These are phyloP conservation scores for Hebeloma cylindrosporum DNA, from an alignment of 768 basidiomycete species.

Conservation along the genomic window DNA sequence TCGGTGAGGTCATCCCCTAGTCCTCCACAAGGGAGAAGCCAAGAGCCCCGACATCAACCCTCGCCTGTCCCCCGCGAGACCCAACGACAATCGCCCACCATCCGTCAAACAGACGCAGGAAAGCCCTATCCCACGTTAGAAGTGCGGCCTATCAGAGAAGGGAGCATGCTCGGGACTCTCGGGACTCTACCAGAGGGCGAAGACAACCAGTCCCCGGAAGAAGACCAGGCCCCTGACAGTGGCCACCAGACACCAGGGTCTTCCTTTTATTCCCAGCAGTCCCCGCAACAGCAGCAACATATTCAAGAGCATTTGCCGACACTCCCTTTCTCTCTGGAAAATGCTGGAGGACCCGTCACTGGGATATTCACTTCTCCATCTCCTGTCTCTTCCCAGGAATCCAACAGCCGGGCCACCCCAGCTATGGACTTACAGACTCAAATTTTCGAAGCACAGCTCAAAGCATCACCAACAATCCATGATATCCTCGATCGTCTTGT, in stretches of 20 bases:
- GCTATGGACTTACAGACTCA: slow-evolving; percentile 46
- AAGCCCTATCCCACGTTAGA: slow-evolving; percentile 42
- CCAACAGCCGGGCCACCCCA: slow-evolving; percentile 61
- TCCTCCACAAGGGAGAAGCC: slow-evolving; percentile 44
- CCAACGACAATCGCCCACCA: slow-evolving; percentile 45
- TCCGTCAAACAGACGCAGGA: slow-evolving; percentile 46
- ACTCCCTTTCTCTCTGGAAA: slow-evolving; percentile 10
- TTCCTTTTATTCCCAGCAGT: slow-evolving; percentile 17
- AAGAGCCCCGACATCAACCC: slow-evolving; percentile 35
- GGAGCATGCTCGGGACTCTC: slow-evolving; percentile 48
- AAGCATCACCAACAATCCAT: slow-evolving; percentile 70
- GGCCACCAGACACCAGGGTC: slow-evolving; percentile 26
- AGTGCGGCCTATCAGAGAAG: slow-evolving; percentile 37
- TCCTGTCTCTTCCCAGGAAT: slow-evolving; percentile 77
- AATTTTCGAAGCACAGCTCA: slow-evolving; percentile 72
- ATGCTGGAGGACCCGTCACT: slow-evolving; percentile 13
- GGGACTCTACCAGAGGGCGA: slow-evolving; percentile 52
- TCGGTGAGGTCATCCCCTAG: slow-evolving; percentile 73
- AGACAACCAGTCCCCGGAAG: slow-evolving; percentile 17
- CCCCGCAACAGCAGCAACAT: slow-evolving; percentile 17
- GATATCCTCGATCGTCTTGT: slow-evolving; percentile 75
- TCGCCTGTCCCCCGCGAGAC: slow-evolving; percentile 37
- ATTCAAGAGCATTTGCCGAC: slow-evolving; percentile 15
- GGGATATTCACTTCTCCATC: slow-evolving; percentile 61
- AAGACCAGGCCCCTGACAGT: slow-evolving; percentile 22